Conservation (phyloP, 768 basidiomycete species). For the Suillus variegatus region DNA sequence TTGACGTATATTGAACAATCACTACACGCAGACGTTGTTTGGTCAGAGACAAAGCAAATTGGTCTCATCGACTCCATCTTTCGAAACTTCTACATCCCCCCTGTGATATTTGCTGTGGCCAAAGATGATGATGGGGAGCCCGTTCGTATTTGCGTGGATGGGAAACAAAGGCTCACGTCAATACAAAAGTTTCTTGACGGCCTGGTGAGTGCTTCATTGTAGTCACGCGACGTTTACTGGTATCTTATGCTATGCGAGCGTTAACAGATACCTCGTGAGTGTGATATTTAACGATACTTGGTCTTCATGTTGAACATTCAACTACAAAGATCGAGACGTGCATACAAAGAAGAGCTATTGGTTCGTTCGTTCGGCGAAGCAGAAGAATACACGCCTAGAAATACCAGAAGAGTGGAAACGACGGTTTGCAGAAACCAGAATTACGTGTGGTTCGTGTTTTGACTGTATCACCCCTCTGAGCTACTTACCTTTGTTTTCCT, state of each 20-base stretch:
- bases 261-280: slow-evolving; percentile 56
- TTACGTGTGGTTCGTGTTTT: slow-evolving; percentile 63
- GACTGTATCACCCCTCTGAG: background rate
- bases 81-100: slow-evolving; percentile 55
- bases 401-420: slow-evolving; percentile 55
- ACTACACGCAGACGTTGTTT: slow-evolving; percentile 62
- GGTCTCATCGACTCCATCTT: slow-evolving; percentile 53
- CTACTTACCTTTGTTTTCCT: background rate
- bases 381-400: slow-evolving; percentile 46
- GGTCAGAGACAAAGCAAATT: slow-evolving; percentile 68
- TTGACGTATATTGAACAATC: background rate
- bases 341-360: slow-evolving; percentile 63
- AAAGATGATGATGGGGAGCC: slow-evolving; percentile 42
- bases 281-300: slow-evolving; percentile 5
- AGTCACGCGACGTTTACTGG: background rate
- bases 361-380: slow-evolving; percentile 53
- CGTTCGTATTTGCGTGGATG: slow-evolving; percentile 50
- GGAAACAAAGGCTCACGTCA: slow-evolving; percentile 53
- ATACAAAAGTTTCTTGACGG: slow-evolving; percentile 52
- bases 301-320: slow-evolving; percentile 18
- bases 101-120: slow-evolving; percentile 47
- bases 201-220: slow-evolving; percentile 27
- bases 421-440: slow-evolving; percentile 52
- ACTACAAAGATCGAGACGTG: slow-evolving; percentile 52
- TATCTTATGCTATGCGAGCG: slow-evolving; percentile 13